Conservation (phyloP, 2,329 filamentous ascomycete genomes). For the Arthrobotrys pseudoclavata region DNA sequence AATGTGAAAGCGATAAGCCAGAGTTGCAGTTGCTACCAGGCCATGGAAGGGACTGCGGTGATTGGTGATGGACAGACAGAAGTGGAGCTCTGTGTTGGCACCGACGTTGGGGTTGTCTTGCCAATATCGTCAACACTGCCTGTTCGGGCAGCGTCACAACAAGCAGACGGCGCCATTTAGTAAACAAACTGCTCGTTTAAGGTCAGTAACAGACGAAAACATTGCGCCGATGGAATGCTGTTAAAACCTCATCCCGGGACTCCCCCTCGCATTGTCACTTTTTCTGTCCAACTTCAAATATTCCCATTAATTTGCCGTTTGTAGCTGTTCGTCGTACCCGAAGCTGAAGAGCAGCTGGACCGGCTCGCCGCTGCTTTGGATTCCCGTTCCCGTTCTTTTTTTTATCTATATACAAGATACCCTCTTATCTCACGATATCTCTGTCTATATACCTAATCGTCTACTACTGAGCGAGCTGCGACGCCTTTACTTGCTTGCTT, state of each 20-base stretch:
- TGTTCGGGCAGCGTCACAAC: constrained; percentile 33
- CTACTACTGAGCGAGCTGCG: constrained; percentile 18
- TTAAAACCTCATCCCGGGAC: constrained; percentile 52
- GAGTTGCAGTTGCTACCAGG: constrained; percentile 25
- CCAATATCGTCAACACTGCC: constrained; percentile 21
- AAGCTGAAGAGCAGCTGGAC: constrained; percentile 12
- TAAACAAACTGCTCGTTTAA: constrained; percentile 55
- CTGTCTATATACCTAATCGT: background rate
- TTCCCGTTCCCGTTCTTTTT: constrained; percentile 14
- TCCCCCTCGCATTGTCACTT: constrained; percentile 18
- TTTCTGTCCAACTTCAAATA: constrained; percentile 24
- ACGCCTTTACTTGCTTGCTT: background rate
- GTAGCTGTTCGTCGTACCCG: constrained; percentile 26
- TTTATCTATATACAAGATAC: background rate
- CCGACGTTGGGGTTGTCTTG: constrained; percentile 40
- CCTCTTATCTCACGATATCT: constrained; percentile 17
- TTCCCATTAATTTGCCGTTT: constrained; percentile 49
- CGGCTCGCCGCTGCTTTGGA: constrained; percentile 1
- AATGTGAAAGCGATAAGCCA: constrained; percentile 32
- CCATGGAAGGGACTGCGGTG: background rate
- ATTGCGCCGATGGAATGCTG: constrained; percentile 22
- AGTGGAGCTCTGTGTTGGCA: constrained; percentile 38
- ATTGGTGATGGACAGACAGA: constrained; percentile 19
- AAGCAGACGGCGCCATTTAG: constrained; percentile 1
- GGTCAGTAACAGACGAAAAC: constrained; percentile 13